phyloP scores from a whole-genome alignment of 805 yeast species.

The Clavispora asparagi region DNA sequence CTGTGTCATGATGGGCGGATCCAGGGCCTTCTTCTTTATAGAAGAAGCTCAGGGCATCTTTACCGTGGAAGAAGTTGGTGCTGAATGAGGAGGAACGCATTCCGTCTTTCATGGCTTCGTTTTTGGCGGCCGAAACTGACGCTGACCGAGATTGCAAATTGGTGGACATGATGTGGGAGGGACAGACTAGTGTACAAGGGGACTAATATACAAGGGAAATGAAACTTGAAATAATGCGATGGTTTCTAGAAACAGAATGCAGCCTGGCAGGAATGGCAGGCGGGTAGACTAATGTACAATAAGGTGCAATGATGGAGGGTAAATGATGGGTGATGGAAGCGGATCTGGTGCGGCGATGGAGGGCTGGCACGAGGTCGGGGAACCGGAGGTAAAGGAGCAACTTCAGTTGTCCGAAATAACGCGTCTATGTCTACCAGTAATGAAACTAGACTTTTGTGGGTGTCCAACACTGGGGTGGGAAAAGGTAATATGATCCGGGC shows the following conservation, averaged over 20 bases:
- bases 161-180: slow-evolving; percentile 11
- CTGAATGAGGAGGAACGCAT: slow-evolving; percentile 20
- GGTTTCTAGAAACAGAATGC: not conserved
- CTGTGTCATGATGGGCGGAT: not conserved
- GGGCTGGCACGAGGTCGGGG: not conserved
- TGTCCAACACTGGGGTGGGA: not conserved
- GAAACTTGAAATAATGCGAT: not conserved
- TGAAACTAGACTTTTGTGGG: not conserved
- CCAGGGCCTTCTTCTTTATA: slow-evolving; percentile 18
- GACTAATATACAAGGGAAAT: slow-evolving; percentile 11
- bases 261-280: not conserved
- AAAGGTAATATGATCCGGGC: not conserved
- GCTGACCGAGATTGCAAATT: slow-evolving; percentile 13
- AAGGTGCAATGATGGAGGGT: not conserved
- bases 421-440: not conserved
- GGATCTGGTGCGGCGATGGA: slow-evolving; percentile 1
- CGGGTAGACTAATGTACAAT: not conserved
- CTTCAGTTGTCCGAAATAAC: not conserved
- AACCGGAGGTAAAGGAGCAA: not conserved
- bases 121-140: slow-evolving; percentile 5
- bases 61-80: slow-evolving; percentile 9
- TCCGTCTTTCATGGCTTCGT: slow-evolving; percentile 1
- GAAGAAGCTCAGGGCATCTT: slow-evolving; percentile 17
- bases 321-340: not conserved
- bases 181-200: slow-evolving; percentile 10